These are phyloP conservation scores for Trichoderma citrinoviride DNA, from an alignment of 2,329 filamentous ascomycete genomes.

Conservation along the genomic window DNA sequence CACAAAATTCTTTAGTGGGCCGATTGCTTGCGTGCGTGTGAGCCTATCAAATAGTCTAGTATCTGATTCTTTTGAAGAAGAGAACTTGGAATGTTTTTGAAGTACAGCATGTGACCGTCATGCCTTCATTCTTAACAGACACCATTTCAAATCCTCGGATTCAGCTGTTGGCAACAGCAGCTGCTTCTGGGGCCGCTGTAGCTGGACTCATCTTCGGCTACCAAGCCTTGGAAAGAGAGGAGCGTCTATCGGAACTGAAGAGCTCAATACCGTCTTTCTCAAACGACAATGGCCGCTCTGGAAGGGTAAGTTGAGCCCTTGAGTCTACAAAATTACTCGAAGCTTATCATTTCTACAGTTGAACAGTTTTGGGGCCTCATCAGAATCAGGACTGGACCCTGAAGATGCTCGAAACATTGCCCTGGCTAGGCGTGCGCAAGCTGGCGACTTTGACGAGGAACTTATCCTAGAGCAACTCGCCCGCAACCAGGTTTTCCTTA, in stretches of 20 bases:
- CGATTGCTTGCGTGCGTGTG: no score
- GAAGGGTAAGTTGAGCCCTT: conserved; percentile 25
- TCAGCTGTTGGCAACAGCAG: conserved; percentile 69
- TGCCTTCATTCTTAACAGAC: conserved; percentile 46
- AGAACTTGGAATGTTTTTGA: neutral
- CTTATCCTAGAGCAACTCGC: conserved; percentile 93
- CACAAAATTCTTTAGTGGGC: no score
- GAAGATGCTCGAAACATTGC: conserved; percentile 60
- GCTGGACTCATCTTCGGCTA: conserved; percentile 61
- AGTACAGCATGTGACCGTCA: conserved; percentile 29
- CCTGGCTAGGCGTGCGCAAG: conserved; percentile 58
- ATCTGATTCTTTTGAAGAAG: neutral
- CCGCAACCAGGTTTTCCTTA: conserved; percentile 87
- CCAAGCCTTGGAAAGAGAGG: conserved; percentile 56
- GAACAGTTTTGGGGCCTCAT: conserved; percentile 58
- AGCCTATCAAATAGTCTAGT: no score
- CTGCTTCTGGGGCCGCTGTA: conserved; percentile 60
- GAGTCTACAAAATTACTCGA: neutral
- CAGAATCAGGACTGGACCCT: conserved; percentile 48
- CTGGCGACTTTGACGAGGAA: conserved; percentile 67
- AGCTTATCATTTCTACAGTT: conserved; percentile 43
- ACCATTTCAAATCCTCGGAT: conserved; percentile 46
- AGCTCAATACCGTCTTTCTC: conserved; percentile 51
- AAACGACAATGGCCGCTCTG: conserved; percentile 25
- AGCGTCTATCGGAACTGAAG: conserved; percentile 57